These are phyloP conservation scores for Hippophae rhamnoides DNA, from an alignment of 306 rosid genomes.

Conservation along the genomic window DNA sequence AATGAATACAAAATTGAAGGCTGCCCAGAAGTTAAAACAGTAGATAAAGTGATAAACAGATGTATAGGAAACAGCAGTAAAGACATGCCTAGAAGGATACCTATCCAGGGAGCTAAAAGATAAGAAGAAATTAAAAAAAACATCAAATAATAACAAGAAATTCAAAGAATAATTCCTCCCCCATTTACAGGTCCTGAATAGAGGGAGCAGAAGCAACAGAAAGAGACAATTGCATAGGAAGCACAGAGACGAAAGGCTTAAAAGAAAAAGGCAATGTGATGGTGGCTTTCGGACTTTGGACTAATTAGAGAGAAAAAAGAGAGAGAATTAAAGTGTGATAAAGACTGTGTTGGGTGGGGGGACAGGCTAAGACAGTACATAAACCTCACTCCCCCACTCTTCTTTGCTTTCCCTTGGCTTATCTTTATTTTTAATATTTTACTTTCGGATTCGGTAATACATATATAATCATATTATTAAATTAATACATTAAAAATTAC, in stretches of 20 bases:
- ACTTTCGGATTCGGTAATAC: neutral
- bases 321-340: conserved; percentile 12
- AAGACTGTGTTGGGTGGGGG: conserved; percentile 71
- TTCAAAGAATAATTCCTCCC: conserved; percentile 72
- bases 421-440: conserved; percentile 31
- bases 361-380: conserved; percentile 70
- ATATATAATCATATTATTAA: too few species aligned
- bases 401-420: conserved; percentile 23
- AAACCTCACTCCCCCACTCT: conserved; percentile 61
- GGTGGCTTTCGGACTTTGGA: conserved; percentile 51
- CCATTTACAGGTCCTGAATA: conserved; percentile 74
- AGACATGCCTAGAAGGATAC: conserved; percentile 33
- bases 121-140: conserved; percentile 1
- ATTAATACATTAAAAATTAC: too few species aligned
- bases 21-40: conserved; percentile 36
- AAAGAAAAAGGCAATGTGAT: conserved; percentile 48
- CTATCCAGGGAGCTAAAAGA: conserved; percentile 19
- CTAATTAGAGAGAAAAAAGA: conserved; percentile 27
- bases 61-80: conserved; percentile 35
- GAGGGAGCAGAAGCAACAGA: conserved; percentile 73
- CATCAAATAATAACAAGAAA: conserved; percentile 71
- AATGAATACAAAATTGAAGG: conserved; percentile 43
- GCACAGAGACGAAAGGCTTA: conserved; percentile 65
- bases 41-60: conserved; percentile 24
- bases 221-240: conserved; percentile 68